Conservation (phyloP, 75 land plant species). For the Sequoiadendron giganteum region DNA sequence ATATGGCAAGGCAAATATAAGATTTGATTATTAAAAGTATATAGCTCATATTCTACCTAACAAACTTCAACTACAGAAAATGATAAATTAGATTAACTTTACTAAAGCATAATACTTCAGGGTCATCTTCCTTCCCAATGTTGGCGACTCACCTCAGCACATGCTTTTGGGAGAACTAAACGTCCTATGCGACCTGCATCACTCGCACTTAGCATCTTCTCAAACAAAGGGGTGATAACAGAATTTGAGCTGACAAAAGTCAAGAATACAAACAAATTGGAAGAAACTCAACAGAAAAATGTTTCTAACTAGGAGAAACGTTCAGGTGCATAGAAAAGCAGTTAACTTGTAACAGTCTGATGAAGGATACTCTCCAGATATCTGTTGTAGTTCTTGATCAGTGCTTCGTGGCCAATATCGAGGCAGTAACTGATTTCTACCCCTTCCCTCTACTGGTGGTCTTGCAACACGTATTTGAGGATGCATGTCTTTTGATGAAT, state of each 20-base stretch:
- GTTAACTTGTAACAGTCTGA: not conserved
- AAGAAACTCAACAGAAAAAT: not conserved
- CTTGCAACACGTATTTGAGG: conserved; percentile 55
- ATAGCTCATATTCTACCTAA: not conserved
- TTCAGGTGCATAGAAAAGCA: not conserved
- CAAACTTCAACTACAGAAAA: not conserved
- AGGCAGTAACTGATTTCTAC: conserved; percentile 66
- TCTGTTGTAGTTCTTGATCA: conserved; percentile 78
- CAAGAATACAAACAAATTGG: conserved; percentile 19
- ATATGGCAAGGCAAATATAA: not conserved
- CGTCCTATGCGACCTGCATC: conserved; percentile 58
- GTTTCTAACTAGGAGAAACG: not conserved
- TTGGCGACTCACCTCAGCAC: conserved; percentile 39
- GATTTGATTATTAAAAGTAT: not conserved
- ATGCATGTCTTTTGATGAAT: conserved; percentile 31
- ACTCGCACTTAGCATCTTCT: conserved; percentile 54
- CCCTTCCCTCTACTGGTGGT: conserved; percentile 59
- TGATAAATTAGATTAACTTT: not conserved
- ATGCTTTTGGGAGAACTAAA: conserved; percentile 53
- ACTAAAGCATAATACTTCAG: not conserved
- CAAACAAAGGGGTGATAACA: conserved; percentile 46
- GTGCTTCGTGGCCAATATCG: conserved; percentile 89
- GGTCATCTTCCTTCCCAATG: not conserved
- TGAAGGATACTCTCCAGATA: conserved; percentile 86
- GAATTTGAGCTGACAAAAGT: conserved; percentile 32